Evolutionary conservation across 225 moss, liverwort and hornwort species (phyloP).

Genomic region (Physcomitrellopsis africana): DNA sequence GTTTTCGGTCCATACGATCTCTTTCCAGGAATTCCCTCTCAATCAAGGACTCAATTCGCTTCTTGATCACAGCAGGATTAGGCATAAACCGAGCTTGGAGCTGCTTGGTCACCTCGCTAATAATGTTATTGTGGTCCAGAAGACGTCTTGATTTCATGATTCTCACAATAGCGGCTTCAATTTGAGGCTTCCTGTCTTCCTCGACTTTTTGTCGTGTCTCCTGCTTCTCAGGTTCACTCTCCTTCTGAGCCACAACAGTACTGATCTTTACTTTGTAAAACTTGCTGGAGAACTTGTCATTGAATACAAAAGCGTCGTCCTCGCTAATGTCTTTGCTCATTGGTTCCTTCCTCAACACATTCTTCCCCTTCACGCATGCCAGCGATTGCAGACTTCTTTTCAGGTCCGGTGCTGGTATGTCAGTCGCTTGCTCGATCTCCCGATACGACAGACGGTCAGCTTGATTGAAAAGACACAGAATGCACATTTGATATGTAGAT

Average conservation of each 20-base stretch:
- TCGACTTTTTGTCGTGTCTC: slow-evolving; percentile 72
- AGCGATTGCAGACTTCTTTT: slow-evolving; percentile 63
- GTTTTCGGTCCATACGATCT: slow-evolving; percentile 62
- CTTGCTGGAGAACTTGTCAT: slow-evolving; percentile 69
- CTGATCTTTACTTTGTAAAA: slow-evolving; percentile 73
- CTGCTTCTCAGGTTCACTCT: slow-evolving; percentile 73
- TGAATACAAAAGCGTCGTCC: slow-evolving; percentile 58
- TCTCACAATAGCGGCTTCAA: slow-evolving; percentile 70
- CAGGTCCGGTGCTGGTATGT: slow-evolving; percentile 60
- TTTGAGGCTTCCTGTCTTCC: slow-evolving; percentile 71
- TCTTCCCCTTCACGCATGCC: slow-evolving; percentile 71
- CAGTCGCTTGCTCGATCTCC: slow-evolving; percentile 70
- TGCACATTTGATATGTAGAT: slow-evolving; percentile 74
- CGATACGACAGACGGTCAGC: slow-evolving; percentile 58
- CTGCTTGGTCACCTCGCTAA: slow-evolving; percentile 71
- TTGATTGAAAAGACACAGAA: slow-evolving; percentile 64
- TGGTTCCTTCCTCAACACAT: slow-evolving; percentile 66
- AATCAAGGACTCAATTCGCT: slow-evolving; percentile 67
- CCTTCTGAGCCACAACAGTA: slow-evolving; percentile 70
- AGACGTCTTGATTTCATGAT: slow-evolving; percentile 74
- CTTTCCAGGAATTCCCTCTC: slow-evolving; percentile 75
- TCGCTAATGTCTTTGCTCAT: slow-evolving; percentile 74
- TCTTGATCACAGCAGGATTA: slow-evolving; percentile 72
- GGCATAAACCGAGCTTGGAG: slow-evolving; percentile 71
- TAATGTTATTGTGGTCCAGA: slow-evolving; percentile 68